phyloP scores from a whole-genome alignment of 2,329 filamentous ascomycete species.

The Colletotrichum sp. region DNA sequence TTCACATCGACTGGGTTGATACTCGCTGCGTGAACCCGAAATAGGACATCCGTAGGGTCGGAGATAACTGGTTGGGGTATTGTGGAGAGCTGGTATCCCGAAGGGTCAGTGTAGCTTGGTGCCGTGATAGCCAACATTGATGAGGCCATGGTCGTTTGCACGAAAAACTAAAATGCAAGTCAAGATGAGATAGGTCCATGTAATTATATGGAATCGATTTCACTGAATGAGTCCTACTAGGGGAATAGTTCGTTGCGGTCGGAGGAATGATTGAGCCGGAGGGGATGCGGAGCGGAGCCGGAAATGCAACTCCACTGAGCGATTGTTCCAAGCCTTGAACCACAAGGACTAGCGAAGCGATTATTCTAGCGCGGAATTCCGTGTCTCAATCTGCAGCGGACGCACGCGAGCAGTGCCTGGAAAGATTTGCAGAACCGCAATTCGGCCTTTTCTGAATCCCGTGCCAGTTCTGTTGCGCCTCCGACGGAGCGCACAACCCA shows the following conservation, averaged over 20 bases:
- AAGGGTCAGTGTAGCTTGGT: neutral
- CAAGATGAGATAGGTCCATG: neutral
- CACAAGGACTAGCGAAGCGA: neutral
- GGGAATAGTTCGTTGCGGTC: neutral
- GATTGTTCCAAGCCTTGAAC: neutral
- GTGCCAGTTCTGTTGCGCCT: neutral
- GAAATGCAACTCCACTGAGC: neutral
- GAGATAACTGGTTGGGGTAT: neutral
- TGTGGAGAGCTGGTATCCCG: neutral
- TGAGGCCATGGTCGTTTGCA: neutral
- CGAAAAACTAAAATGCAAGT: neutral
- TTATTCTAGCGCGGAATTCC: neutral
- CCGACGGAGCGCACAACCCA: neutral
- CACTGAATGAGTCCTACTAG: neutral
- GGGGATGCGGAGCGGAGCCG: neutral
- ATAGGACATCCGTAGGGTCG: neutral
- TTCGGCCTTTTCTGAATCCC: neutral
- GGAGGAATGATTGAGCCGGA: neutral
- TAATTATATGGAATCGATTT: neutral
- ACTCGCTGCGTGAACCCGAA: neutral
- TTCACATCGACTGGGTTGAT: neutral
- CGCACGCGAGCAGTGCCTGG: neutral
- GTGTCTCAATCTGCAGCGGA: neutral
- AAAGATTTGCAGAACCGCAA: neutral
- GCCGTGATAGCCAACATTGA: neutral